Evolutionary conservation across 2,329 filamentous ascomycete species (phyloP).

Genomic region (Fulvia fulva): DNA sequence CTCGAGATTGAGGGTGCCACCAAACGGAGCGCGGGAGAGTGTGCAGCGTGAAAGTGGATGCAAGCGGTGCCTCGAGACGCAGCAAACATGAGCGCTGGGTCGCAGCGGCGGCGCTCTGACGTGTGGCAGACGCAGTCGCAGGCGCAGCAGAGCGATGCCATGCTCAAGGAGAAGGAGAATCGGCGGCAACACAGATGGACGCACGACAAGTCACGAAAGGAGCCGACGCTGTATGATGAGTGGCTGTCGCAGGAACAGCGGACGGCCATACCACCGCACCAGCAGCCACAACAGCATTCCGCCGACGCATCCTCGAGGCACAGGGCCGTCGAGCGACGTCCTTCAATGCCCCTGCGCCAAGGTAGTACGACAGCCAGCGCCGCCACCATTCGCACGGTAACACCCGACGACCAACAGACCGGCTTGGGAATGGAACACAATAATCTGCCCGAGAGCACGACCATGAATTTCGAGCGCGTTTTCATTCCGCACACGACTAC

Average conservation of each 20-base stretch:
- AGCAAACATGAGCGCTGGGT: slow-evolving; percentile 16
- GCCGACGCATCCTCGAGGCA: slow-evolving; percentile 8
- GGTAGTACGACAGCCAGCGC: slow-evolving; percentile 22
- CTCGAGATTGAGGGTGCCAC: background rate
- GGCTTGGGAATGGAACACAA: slow-evolving; percentile 15
- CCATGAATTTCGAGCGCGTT: slow-evolving; percentile 28
- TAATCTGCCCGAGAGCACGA: slow-evolving; percentile 24
- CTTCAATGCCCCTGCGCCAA: slow-evolving; percentile 21
- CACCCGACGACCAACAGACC: slow-evolving; percentile 50
- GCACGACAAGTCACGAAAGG: slow-evolving; percentile 23
- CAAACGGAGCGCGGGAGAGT: background rate
- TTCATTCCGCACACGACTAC: slow-evolving; percentile 30
- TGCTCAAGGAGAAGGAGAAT: slow-evolving; percentile 13
- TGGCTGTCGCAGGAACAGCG: slow-evolving; percentile 26
- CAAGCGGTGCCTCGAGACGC: background rate
- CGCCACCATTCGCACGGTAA: slow-evolving; percentile 59
- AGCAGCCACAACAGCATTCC: slow-evolving; percentile 6
- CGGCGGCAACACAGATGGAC: slow-evolving; percentile 13
- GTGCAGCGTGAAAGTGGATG: background rate
- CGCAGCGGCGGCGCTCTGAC: slow-evolving; percentile 19
- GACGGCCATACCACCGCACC: background rate
- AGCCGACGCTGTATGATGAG: slow-evolving; percentile 33
- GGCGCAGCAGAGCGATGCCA: slow-evolving; percentile 8
- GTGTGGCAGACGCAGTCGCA: slow-evolving; percentile 13
- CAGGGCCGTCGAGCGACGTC: slow-evolving; percentile 15